These are phyloP conservation scores for Aspergillus sp. DNA, from an alignment of 2,329 filamentous ascomycete species.

Conservation along the genomic window DNA sequence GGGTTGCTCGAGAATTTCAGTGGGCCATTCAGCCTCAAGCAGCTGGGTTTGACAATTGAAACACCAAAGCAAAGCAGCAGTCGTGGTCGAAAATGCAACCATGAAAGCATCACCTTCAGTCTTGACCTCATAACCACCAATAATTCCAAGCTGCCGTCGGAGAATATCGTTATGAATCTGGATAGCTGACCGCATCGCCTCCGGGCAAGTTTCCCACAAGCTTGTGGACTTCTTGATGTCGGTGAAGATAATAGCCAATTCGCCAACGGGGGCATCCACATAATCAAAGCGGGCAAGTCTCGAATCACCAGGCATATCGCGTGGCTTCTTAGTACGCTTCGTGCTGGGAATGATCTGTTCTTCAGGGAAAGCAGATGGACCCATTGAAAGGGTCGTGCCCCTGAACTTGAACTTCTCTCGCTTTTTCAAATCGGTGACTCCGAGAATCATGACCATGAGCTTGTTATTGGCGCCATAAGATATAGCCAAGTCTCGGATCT, in stretches of 20 bases:
- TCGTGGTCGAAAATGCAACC: slow-evolving; percentile 96
- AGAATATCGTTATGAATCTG: slow-evolving; percentile 97
- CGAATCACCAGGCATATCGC: slow-evolving; percentile 68
- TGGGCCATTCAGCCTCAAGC: slow-evolving; percentile 86
- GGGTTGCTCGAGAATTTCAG: slow-evolving; percentile 81
- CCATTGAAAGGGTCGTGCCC: slow-evolving; percentile 80
- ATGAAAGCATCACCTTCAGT: slow-evolving; percentile 99
- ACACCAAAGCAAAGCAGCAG: slow-evolving; percentile 89
- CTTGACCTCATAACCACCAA: slow-evolving; percentile 98
- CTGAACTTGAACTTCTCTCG: slow-evolving; percentile 70
- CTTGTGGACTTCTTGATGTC: slow-evolving; percentile 98
- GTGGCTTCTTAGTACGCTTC: slow-evolving; percentile 58
- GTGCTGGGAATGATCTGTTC: slow-evolving; percentile 57
- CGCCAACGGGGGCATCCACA: slow-evolving; percentile 84
- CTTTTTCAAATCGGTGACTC: slow-evolving; percentile 84
- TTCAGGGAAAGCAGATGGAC: slow-evolving; percentile 67
- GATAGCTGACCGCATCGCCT: slow-evolving; percentile 94
- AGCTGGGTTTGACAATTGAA: slow-evolving; percentile 89
- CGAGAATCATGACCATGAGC: slow-evolving; percentile 99
- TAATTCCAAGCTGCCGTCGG: slow-evolving; percentile 84
- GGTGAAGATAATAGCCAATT: slow-evolving; percentile 92
- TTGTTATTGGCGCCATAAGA: slow-evolving; percentile 91
- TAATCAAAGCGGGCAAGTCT: slow-evolving; percentile 83
- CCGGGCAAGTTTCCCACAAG: slow-evolving; percentile 91
- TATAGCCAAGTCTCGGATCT: slow-evolving; percentile 89